These are phyloP conservation scores for Solanum chilense DNA, from an alignment of 257 asterid species.

Conservation along the genomic window DNA sequence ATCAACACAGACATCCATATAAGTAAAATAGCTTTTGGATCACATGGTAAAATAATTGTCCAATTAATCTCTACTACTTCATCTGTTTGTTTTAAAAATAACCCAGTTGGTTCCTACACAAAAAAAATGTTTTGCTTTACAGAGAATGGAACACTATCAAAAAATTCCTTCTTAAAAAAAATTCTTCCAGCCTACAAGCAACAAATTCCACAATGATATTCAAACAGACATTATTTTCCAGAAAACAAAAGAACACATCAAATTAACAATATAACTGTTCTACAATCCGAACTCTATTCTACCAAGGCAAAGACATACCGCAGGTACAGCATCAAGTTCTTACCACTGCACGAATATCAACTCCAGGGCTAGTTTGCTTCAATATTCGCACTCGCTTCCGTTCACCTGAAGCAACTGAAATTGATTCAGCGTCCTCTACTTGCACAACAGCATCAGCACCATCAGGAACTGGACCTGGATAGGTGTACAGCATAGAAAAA, in stretches of 20 bases:
- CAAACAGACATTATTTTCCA: background rate
- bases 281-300: background rate
- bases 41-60: background rate
- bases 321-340: constrained; percentile 11
- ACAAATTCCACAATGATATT: background rate
- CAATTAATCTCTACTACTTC: background rate
- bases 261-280: background rate
- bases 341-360: constrained; percentile 93
- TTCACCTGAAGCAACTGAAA: constrained; percentile 29
- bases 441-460: constrained; percentile 97
- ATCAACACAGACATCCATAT: background rate
- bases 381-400: constrained; percentile 51
- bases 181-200: background rate
- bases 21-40: background rate
- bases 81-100: background rate
- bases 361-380: constrained; percentile 55
- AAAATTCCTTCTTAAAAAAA: background rate
- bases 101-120: background rate
- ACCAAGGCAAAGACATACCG: background rate
- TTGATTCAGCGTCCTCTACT: constrained; percentile 63
- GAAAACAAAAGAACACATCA: background rate
- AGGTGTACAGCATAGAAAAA: background rate
- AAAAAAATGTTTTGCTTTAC: background rate
- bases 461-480: constrained; percentile 81
- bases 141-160: background rate